phyloP scores from a whole-genome alignment of 768 basidiomycete genomes.

The Boletus rubroflammeus region DNA sequence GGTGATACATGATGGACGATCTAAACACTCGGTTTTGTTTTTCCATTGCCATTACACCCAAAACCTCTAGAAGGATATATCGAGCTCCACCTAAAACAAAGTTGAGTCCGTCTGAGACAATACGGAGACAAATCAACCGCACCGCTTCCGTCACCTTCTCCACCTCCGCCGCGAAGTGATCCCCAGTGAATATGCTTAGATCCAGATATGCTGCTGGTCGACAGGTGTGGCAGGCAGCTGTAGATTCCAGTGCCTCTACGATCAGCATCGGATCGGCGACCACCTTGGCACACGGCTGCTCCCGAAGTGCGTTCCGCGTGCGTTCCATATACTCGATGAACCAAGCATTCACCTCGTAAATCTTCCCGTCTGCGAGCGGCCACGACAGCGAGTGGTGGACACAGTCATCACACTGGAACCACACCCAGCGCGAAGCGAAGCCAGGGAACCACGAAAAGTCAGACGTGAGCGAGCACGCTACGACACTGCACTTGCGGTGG shows the following conservation, averaged over 20 bases:
- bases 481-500: slow-evolving; percentile 33
- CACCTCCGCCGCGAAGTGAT: slow-evolving; percentile 29
- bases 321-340: slow-evolving; percentile 37
- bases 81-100: slow-evolving; percentile 29
- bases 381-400: slow-evolving; percentile 32
- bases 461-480: slow-evolving; percentile 29
- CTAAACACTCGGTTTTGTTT: neutral
- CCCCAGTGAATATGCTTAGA: slow-evolving; percentile 31
- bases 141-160: slow-evolving; percentile 30
- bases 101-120: slow-evolving; percentile 9
- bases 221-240: slow-evolving; percentile 27
- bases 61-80: slow-evolving; percentile 25
- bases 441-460: slow-evolving; percentile 37
- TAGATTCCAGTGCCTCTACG: slow-evolving; percentile 30
- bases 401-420: slow-evolving; percentile 39
- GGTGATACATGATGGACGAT: slow-evolving; percentile 4
- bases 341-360: slow-evolving; percentile 34
- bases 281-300: slow-evolving; percentile 31
- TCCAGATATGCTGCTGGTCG: slow-evolving; percentile 31
- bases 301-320: slow-evolving; percentile 27
- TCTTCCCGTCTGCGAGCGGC: slow-evolving; percentile 34
- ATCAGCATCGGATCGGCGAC: slow-evolving; percentile 30
- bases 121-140: neutral
- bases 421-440: slow-evolving; percentile 36
- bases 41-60: neutral